Conservation (phyloP, 352 stramenopile genomes). For the Phytophthora pseudosyringae region DNA sequence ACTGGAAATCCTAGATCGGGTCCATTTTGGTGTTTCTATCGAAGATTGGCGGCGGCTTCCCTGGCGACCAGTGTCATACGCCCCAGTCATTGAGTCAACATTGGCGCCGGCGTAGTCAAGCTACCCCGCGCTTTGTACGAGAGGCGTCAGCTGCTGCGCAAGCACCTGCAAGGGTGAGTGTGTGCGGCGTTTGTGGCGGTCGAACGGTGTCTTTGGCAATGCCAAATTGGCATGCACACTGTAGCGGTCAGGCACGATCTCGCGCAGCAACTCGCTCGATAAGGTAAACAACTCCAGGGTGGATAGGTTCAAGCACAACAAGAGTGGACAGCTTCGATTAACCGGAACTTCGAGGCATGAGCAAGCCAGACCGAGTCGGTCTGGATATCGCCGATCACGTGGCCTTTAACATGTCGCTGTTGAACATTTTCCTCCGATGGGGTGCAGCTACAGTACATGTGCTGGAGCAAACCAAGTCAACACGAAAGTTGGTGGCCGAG, state of each 20-base stretch:
- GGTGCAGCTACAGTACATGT: conserved; percentile 13
- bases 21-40: conserved; percentile 7
- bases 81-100: conserved; percentile 24
- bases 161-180: conserved; percentile 5
- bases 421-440: conserved; percentile 23
- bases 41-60: conserved; percentile 8
- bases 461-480: conserved; percentile 12
- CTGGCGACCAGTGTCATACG: conserved; percentile 18
- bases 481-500: conserved; percentile 11
- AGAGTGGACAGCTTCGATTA: conserved; percentile 35
- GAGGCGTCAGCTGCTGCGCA: conserved; percentile 11
- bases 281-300: not conserved
- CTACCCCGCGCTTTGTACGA: conserved; percentile 5
- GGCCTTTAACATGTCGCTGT: conserved; percentile 34
- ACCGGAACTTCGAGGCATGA: conserved; percentile 19
- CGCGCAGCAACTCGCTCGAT: not conserved
- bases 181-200: not conserved
- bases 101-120: not conserved
- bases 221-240: not conserved
- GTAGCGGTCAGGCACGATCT: not conserved
- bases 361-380: conserved; percentile 16
- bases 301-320: conserved; percentile 12
- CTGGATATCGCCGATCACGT: conserved; percentile 29
- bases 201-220: not conserved
- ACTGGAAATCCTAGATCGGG: not conserved